These are phyloP conservation scores for Phytophthora palmivora DNA, from an alignment of 352 stramenopile species.

Conservation along the genomic window DNA sequence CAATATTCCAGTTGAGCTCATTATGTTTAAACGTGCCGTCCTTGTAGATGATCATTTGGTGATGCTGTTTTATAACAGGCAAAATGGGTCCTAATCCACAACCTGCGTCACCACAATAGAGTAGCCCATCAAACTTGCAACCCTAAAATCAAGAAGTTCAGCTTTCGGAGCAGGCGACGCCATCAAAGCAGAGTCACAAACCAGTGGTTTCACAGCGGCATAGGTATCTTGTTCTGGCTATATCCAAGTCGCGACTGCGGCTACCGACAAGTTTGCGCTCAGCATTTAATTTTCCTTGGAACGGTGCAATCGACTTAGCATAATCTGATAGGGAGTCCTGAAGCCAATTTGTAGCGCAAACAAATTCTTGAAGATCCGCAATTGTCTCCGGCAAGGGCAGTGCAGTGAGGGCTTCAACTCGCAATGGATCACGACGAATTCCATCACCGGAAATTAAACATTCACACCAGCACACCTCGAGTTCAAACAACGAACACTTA, in stretches of 20 bases:
- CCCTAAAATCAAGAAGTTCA: not conserved
- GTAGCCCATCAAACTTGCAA: not conserved
- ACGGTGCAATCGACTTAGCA: not conserved
- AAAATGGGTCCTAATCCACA: not conserved
- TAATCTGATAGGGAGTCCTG: constrained; percentile 1
- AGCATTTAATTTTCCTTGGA: not conserved
- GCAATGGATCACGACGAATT: too few relatives aligned
- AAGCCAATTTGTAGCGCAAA: not conserved
- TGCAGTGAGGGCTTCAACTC: too few relatives aligned
- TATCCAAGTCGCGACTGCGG: not conserved
- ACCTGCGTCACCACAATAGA: not conserved
- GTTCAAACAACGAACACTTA: too few relatives aligned
- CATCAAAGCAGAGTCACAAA: not conserved
- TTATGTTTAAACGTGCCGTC: too few relatives aligned
- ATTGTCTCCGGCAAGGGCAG: not conserved
- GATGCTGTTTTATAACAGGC: not conserved
- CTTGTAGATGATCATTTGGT: not conserved
- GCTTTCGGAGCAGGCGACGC: not conserved
- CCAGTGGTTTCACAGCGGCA: not conserved
- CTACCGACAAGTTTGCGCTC: not conserved
- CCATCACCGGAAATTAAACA: too few relatives aligned
- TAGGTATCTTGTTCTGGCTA: not conserved
- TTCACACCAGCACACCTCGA: too few relatives aligned
- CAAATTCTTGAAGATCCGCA: not conserved
- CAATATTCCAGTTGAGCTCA: too few relatives aligned